A percentile compares a stretch with the other conserved stretches of the same genome.
phyloP scores from a whole-genome alignment of 306 rosid species.

The Prunus salicina region DNA sequence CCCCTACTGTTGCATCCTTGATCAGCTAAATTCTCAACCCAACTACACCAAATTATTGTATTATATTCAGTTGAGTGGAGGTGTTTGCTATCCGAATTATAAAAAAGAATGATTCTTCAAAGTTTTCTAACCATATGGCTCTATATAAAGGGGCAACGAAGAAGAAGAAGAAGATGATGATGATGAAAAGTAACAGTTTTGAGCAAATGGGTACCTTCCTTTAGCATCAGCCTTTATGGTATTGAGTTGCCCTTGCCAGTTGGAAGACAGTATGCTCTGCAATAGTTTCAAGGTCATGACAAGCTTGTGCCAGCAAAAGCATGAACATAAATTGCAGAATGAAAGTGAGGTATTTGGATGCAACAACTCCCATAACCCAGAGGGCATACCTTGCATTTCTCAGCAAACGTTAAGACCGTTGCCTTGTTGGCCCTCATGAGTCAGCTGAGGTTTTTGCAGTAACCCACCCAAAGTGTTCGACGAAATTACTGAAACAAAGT shows the following conservation, averaged over 20 bases:
- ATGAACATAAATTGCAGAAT: neutral
- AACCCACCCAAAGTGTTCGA: conserved; percentile 46
- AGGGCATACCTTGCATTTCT: conserved; percentile 73
- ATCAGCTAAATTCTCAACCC: neutral
- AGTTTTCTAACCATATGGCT: neutral
- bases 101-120: neutral
- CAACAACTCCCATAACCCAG: neutral
- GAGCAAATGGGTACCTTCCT: conserved; percentile 63
- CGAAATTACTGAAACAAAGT: conserved; percentile 20
- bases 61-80: neutral
- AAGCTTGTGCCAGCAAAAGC: neutral
- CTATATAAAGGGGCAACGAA: neutral
- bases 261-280: conserved; percentile 78
- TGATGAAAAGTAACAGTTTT: neutral
- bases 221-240: conserved; percentile 81
- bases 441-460: neutral
- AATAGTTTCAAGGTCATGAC: neutral
- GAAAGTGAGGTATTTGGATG: neutral
- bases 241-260: conserved; percentile 80
- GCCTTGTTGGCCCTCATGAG: conserved; percentile 52
- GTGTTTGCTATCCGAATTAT: neutral
- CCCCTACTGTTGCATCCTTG: neutral
- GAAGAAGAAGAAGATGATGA: neutral
- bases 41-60: neutral
- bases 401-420: conserved; percentile 58